Evolutionary conservation across 768 basidiomycete genomes (phyloP).

Genomic region (Hortiboletus flavorubellus): DNA sequence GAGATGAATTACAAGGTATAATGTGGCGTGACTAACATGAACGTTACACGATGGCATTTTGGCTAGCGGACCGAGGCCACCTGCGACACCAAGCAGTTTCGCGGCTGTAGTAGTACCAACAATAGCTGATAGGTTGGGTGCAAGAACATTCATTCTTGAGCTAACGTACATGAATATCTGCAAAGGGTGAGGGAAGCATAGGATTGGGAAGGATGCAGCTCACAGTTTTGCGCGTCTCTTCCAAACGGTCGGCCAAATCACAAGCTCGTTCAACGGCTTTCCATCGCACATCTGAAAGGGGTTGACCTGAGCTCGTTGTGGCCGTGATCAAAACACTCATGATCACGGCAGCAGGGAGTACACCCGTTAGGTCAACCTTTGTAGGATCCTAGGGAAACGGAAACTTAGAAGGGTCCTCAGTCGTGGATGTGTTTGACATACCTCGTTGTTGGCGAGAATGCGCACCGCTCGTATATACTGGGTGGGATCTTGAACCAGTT

Average conservation of each 20-base stretch:
- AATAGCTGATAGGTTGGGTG: conserved; percentile 97
- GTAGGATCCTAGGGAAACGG: conserved; percentile 64
- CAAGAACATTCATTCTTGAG: conserved; percentile 97
- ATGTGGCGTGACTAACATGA: conserved; percentile 54
- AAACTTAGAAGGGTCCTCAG: not conserved
- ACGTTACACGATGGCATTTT: conserved; percentile 97
- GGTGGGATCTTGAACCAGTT: conserved; percentile 85
- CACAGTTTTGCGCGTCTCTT: conserved; percentile 88
- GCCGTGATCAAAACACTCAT: conserved; percentile 97
- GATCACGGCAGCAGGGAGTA: conserved; percentile 85
- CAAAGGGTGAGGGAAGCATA: conserved; percentile 1
- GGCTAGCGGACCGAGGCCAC: conserved; percentile 83
- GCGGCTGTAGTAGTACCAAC: conserved; percentile 99
- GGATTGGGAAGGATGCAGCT: not conserved
- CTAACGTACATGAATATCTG: conserved; percentile 99
- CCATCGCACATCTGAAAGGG: conserved; percentile 71
- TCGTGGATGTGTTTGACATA: conserved; percentile 26
- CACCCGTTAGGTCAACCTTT: conserved; percentile 74
- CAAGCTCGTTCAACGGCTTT: conserved; percentile 79
- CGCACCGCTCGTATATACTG: conserved; percentile 93
- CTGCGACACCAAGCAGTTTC: conserved; percentile 95
- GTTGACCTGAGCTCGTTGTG: conserved; percentile 81
- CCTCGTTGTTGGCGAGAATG: conserved; percentile 80
- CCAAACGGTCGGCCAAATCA: conserved; percentile 82
- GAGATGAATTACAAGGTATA: not conserved